Evolutionary conservation across 139 green algal genomes (phyloP), one percentile per base, ranked within the genome.

Genomic region (Zygnema cylindricum): DNA sequence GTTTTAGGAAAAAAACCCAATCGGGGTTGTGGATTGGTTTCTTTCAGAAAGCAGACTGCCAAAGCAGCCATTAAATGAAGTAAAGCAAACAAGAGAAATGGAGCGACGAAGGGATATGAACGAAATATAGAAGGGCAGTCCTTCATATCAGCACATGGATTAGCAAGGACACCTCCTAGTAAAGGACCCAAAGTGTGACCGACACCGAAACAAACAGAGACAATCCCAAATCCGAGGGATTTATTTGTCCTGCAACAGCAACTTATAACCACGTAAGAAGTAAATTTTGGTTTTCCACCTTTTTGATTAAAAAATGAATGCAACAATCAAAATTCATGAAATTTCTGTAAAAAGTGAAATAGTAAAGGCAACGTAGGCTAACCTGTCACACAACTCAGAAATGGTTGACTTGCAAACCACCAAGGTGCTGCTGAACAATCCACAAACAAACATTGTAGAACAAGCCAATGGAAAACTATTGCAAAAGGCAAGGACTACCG

Each of bases 191-290:
- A 16, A 63, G 49, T 63, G 49, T 63, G 49, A 7, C 49, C 49
- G 16, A 63, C 16, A 16, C 49, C 49, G 16, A 63, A 63, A 63
- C 7, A 63, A 16, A 16, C 49, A 16, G 49, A 63, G 7, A 63
- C 49, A 63, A 63, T 63, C 7, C 49, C 49, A 16, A 63, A 63
- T 7, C 49, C 49, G 49, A 63, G 49, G 16, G 49, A 63, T 16
- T 63, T 63, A 63, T 63, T 63, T 63, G 49, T 63, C 49, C 49
- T 63, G 49, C 49, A 63, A 63, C 49, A 63, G n/a, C n/a, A n/a
- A n/a, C n/a, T n/a, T n/a, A n/a, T n/a, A n/a, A n/a, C n/a, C n/a
- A n/a, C n/a, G n/a, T n/a, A n/a, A n/a, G n/a, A n/a, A n/a, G n/a
- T n/a, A n/a, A n/a, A n/a, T n/a, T n/a, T n/a, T n/a, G n/a, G n/a